phyloP scores from a whole-genome alignment of 192 early-diverging fungal species.

The Geranomyces michiganensis region DNA sequence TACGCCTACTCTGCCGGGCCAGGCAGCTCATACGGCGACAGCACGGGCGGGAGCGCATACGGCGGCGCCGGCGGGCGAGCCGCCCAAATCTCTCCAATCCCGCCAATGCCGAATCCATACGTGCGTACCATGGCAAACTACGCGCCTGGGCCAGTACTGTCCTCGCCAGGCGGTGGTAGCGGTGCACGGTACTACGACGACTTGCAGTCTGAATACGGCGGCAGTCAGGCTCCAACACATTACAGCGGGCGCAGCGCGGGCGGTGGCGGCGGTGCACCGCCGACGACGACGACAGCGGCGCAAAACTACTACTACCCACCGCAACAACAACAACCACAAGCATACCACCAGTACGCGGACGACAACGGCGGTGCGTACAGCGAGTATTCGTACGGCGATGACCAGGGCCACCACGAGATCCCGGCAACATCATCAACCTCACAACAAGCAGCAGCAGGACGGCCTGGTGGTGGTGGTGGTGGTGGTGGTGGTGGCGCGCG shows the following conservation, averaged over 20 bases:
- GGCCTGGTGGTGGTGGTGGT: too few relatives aligned
- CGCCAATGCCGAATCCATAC: constrained; percentile 28
- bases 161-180: background rate
- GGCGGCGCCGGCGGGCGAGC: background rate
- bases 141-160: too few relatives aligned
- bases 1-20: constrained; percentile 14
- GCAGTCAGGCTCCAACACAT: background rate
- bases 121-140: constrained; percentile 8
- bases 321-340: background rate
- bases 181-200: background rate
- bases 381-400: too few relatives aligned
- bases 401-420: too few relatives aligned
- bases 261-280: too few relatives aligned
- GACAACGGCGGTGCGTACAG: too few relatives aligned
- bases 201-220: constrained; percentile 13
- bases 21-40: constrained; percentile 19
- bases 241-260: constrained; percentile 4
- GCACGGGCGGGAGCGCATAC: constrained; percentile 3
- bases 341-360: background rate
- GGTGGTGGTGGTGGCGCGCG: too few relatives aligned
- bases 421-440: too few relatives aligned
- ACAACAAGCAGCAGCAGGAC: too few relatives aligned
- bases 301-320: background rate
- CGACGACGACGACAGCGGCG: too few relatives aligned
- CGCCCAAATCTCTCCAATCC: background rate